Conservation (phyloP, 1,284 basidiomycete genomes). For the Phenoliferia sp. region DNA sequence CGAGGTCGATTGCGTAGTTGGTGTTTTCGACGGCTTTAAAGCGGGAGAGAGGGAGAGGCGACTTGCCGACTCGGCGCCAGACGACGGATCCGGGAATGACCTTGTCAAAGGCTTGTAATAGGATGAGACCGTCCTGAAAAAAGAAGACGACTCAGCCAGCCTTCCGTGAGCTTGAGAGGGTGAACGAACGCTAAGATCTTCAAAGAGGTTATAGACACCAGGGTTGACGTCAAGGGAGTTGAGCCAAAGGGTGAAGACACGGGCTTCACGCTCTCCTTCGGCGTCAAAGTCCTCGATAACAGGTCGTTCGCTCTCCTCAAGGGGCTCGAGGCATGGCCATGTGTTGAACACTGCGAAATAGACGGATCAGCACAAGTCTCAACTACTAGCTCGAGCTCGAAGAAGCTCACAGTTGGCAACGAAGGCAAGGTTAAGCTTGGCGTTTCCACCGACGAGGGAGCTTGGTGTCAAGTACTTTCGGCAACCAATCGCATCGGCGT, state of each 20-base stretch:
- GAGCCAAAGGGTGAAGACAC: conserved; percentile 96
- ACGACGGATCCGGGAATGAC: conserved; percentile 84
- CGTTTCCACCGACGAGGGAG: conserved; percentile 88
- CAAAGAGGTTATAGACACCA: conserved; percentile 91
- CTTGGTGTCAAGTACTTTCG: conserved; percentile 91
- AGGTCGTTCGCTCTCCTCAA: conserved; percentile 75
- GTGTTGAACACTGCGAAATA: conserved; percentile 99
- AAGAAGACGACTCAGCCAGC: neutral
- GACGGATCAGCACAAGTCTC: conserved; percentile 54
- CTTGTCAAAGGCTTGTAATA: conserved; percentile 96
- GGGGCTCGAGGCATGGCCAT: conserved; percentile 83
- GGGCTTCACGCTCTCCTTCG: conserved; percentile 94
- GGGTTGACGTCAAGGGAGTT: conserved; percentile 96
- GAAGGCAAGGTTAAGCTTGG: conserved; percentile 97
- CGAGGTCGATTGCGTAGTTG: conserved; percentile 91
- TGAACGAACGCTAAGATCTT: conserved; percentile 69
- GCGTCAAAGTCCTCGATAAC: conserved; percentile 95
- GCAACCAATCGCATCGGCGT: conserved; percentile 89
- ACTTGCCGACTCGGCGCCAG: conserved; percentile 90
- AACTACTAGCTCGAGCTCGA: neutral
- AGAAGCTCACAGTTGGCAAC: conserved; percentile 73
- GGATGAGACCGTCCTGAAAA: conserved; percentile 65
- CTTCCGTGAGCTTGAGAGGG: neutral
- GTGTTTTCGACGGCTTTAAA: conserved; percentile 99
- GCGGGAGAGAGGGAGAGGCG: conserved; percentile 76